phyloP scores from a whole-genome alignment of 2,329 filamentous ascomycete species.

The Aspergillus chevalieri region DNA sequence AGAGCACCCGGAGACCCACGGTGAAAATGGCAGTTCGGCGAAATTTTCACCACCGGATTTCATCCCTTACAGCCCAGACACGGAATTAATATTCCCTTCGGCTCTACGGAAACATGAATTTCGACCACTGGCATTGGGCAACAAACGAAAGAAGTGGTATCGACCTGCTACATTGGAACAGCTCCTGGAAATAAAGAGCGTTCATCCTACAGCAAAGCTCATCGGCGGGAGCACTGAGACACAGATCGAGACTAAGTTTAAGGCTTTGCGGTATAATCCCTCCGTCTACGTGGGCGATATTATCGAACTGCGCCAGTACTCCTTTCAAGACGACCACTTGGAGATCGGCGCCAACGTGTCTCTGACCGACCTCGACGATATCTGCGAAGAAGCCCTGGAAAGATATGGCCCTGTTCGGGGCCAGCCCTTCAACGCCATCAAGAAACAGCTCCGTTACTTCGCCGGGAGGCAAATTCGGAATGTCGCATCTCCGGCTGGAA shows the following conservation, averaged over 20 bases:
- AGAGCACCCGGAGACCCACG: constrained; percentile 42
- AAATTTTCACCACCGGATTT: constrained; percentile 83
- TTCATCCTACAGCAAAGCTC: constrained; percentile 73
- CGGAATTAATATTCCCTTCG: constrained; percentile 83
- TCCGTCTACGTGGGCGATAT: constrained; percentile 76
- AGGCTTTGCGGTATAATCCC: constrained; percentile 72
- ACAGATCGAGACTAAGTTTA: constrained; percentile 91
- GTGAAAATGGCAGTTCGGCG: constrained; percentile 36
- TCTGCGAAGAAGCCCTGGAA: constrained; percentile 60
- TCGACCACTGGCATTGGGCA: constrained; percentile 72
- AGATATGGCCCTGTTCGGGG: constrained; percentile 67
- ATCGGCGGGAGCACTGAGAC: constrained; percentile 87
- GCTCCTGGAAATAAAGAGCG: constrained; percentile 74
- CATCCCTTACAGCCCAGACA: constrained; percentile 80
- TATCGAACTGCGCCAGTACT: constrained; percentile 48
- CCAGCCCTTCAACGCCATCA: constrained; percentile 78
- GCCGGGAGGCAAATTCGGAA: constrained; percentile 85
- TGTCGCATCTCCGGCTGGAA: constrained; percentile 93
- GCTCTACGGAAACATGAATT: constrained; percentile 69
- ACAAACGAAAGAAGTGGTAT: constrained; percentile 79
- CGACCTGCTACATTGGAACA: constrained; percentile 72
- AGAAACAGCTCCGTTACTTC: constrained; percentile 70
- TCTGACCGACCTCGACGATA: constrained; percentile 81
- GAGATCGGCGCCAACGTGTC: constrained; percentile 91
- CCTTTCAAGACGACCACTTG: constrained; percentile 71